Percentiles rank a stretch among this genome's conserved stretches.
Conservation (phyloP, 1,139 yeast genomes). For the Saccharomycopsis hybrid region DNA sequence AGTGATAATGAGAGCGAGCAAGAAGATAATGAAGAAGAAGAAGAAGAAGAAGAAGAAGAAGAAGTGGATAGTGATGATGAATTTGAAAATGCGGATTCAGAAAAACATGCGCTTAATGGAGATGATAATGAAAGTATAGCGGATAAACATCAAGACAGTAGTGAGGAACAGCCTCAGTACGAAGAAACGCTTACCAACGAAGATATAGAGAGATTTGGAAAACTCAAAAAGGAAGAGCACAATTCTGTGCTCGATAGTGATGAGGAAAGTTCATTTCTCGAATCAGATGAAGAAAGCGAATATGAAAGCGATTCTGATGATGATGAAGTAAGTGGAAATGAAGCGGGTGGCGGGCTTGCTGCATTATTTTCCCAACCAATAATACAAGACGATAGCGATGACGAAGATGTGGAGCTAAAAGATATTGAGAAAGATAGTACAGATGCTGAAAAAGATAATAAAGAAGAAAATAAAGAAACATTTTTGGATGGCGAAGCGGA, state of each 20-base stretch:
- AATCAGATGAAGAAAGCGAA: conserved; percentile 13
- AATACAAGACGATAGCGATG: conserved; percentile 23
- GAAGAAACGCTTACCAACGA: conserved; percentile 7
- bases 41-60: not conserved
- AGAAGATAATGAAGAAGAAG: not conserved
- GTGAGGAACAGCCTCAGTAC: too few species aligned
- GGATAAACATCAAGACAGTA: too few species aligned
- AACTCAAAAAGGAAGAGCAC: conserved; percentile 21
- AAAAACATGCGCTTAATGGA: too few species aligned
- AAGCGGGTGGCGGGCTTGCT: conserved; percentile 25
- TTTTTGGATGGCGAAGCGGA: not conserved
- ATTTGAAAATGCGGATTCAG: too few species aligned
- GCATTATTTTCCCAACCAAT: conserved; percentile 24
- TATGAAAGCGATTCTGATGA: conserved; percentile 20
- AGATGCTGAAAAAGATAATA: conserved; percentile 13
- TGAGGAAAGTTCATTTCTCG: conserved; percentile 16
- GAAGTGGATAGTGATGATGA: not conserved
- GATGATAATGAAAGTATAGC: too few species aligned
- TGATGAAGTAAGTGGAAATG: conserved; percentile 21
- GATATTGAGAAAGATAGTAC: not conserved
- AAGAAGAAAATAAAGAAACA: conserved; percentile 13
- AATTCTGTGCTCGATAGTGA: conserved; percentile 25
- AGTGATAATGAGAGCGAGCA: not conserved
- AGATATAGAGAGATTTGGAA: conserved; percentile 19
- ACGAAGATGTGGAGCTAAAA: conserved; percentile 17